Evolutionary conservation across 1,284 basidiomycete genomes (phyloP), one percentile per base, ranked within the genome.

Genomic region (Marasmius oreades): DNA sequence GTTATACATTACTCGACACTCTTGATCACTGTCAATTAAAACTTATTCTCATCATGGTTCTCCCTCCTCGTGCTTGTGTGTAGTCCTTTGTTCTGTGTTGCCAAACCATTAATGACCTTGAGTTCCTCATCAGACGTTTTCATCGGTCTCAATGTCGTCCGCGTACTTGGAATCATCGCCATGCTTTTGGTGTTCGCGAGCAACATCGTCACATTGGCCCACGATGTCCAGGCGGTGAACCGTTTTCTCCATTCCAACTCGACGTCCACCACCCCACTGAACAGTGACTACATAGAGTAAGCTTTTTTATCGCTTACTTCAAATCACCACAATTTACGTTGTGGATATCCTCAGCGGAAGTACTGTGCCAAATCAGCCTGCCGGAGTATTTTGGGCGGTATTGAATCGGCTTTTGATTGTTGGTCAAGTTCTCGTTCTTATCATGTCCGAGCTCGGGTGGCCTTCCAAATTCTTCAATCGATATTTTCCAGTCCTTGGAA

Each of bases 351-450:
- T 28, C 62, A 91, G 88, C 61, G 78, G 80, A 59, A 90, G 88
- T 69, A 90, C 90, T 1, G 90, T 95, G 18, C 93, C 93, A n/a
- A 90, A 92, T 68, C 93, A 95, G 68, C 78, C 90, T 23, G 92
- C 90, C 10, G 93, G 93, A 45, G 80, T 85, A 28, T 95, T 95
- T 74, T 95, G 92, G 89, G 88, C 91, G 14, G 84, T 95, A 56
- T 74, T 95, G 57, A 90, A 91, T 69, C 80, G 89, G 60, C 77
- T 95, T 47, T 80, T 95, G 69, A 91, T 95, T 70, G 81, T 94
- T 59, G 85, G 88, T 71, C 88, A 93, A 73, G 82, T 85, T 62
- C 69, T 93, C 63, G 78, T 92, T 53, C 84, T 95, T 61, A 73
- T 93, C 59, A 70, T 93, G 56, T 89, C 92, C 51, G 93, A 95